phyloP scores from a whole-genome alignment of 2,329 filamentous ascomycete species.

The Daldinia sp. region DNA sequence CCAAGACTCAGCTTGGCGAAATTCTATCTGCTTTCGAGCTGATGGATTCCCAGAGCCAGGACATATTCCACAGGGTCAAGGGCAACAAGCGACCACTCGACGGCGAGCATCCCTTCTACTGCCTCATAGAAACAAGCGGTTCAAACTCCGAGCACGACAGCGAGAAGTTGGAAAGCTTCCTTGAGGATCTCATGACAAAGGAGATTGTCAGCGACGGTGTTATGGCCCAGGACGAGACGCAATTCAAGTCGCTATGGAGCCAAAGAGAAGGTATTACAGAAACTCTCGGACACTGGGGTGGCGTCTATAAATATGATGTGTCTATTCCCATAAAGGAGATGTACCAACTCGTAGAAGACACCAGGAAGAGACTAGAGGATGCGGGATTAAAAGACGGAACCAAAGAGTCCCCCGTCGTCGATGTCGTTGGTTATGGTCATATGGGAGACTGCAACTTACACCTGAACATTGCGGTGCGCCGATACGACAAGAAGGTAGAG shows the following conservation, averaged over 20 bases:
- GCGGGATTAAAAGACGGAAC: slow-evolving; percentile 81
- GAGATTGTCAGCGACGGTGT: slow-evolving; percentile 90
- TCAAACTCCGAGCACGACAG: slow-evolving; percentile 93
- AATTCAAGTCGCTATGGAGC: slow-evolving; percentile 83
- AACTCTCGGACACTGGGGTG: slow-evolving; percentile 86
- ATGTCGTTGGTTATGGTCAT: slow-evolving; percentile 95
- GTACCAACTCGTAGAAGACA: slow-evolving; percentile 89
- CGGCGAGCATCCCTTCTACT: slow-evolving; percentile 90
- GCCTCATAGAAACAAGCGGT: slow-evolving; percentile 93
- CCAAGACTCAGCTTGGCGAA: slow-evolving; percentile 89
- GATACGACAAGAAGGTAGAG: slow-evolving; percentile 89
- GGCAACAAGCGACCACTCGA: slow-evolving; percentile 83
- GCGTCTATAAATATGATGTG: slow-evolving; percentile 98
- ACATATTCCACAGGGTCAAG: slow-evolving; percentile 76
- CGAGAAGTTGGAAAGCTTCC: slow-evolving; percentile 87
- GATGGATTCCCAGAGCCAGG: slow-evolving; percentile 88
- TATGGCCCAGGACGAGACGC: slow-evolving; percentile 91
- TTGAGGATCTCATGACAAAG: slow-evolving; percentile 89
- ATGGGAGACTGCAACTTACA: slow-evolving; percentile 98
- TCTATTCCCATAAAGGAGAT: slow-evolving; percentile 90
- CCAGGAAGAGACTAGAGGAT: slow-evolving; percentile 73
- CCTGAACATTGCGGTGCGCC: slow-evolving; percentile 83
- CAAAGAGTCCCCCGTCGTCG: slow-evolving; percentile 79
- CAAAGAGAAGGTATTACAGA: slow-evolving; percentile 96
- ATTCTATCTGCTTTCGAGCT: slow-evolving; percentile 97